A percentile compares a stretch with the other conserved stretches of the same genome.
These are phyloP conservation scores for Clavulina sp. DNA, from an alignment of 768 basidiomycete genomes.

Conservation along the genomic window DNA sequence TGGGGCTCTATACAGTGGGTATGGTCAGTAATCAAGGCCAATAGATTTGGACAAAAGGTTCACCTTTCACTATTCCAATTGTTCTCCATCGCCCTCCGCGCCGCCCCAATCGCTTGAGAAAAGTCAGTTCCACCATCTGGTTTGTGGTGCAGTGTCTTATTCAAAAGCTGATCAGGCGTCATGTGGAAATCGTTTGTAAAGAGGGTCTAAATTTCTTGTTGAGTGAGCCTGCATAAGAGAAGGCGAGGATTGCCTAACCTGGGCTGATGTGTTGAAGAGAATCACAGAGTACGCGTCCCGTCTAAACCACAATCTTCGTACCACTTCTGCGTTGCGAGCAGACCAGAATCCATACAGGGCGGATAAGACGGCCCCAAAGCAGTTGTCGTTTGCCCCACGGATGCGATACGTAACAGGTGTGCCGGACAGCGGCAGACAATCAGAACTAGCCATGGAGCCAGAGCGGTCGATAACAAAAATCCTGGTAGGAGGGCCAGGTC, in stretches of 20 bases:
- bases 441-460: conserved; percentile 28
- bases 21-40: conserved; percentile 1
- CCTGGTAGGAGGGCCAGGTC: conserved; percentile 15
- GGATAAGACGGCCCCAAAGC: conserved; percentile 44
- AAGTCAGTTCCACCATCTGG: conserved; percentile 29
- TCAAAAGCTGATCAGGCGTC: conserved; percentile 29
- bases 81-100: conserved; percentile 25
- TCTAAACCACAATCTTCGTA: too few species aligned
- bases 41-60: neutral
- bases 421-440: conserved; percentile 28
- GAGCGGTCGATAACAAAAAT: conserved; percentile 44
- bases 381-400: conserved; percentile 23
- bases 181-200: conserved; percentile 31
- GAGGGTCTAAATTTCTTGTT: conserved; percentile 3
- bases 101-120: conserved; percentile 22
- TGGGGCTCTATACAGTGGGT: conserved; percentile 23
- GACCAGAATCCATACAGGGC: conserved; percentile 40
- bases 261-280: conserved; percentile 22
- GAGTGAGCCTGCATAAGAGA: neutral
- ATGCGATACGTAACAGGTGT: conserved; percentile 28
- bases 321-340: conserved; percentile 12
- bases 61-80: conserved; percentile 37
- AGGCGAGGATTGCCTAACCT: conserved; percentile 1
- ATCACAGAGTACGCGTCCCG: conserved; percentile 41
- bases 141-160: conserved; percentile 19